These are phyloP conservation scores for Aurinia saxatilis DNA, from an alignment of 345 rosid genomes.

Conservation along the genomic window DNA sequence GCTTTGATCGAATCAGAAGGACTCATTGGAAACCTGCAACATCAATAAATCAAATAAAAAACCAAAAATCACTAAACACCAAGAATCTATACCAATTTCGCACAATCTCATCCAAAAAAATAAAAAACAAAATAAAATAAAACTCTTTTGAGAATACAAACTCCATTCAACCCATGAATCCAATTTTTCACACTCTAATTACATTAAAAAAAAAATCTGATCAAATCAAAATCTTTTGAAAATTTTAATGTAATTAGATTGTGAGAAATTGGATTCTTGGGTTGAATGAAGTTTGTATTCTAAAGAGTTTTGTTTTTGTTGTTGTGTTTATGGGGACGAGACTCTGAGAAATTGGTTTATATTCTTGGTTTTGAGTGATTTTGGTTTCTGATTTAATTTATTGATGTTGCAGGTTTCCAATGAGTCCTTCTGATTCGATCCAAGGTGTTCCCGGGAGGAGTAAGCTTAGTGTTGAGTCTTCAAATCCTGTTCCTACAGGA, in stretches of 20 bases:
- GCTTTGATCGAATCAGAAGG: conserved; percentile 24
- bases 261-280: too few species aligned
- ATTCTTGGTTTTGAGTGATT: background rate
- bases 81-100: background rate
- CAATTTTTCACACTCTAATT: too few species aligned
- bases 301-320: background rate
- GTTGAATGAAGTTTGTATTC: background rate
- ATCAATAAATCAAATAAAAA: background rate
- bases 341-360: background rate
- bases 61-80: background rate
- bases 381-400: background rate
- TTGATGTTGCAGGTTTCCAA: background rate
- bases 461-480: too few species aligned
- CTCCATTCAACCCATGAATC: too few species aligned
- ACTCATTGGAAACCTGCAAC: background rate
- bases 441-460: conserved; percentile 15
- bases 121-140: too few species aligned
- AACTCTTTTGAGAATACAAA: background rate
- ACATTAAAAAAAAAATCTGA: too few species aligned
- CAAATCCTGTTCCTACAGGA: background rate
- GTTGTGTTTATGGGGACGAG: background rate
- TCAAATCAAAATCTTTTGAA: too few species aligned
- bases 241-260: too few species aligned
- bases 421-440: conserved; percentile 18
- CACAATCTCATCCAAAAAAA: background rate